Conservation (phyloP, 106 monocot species). For the Dendrobium officinale region DNA sequence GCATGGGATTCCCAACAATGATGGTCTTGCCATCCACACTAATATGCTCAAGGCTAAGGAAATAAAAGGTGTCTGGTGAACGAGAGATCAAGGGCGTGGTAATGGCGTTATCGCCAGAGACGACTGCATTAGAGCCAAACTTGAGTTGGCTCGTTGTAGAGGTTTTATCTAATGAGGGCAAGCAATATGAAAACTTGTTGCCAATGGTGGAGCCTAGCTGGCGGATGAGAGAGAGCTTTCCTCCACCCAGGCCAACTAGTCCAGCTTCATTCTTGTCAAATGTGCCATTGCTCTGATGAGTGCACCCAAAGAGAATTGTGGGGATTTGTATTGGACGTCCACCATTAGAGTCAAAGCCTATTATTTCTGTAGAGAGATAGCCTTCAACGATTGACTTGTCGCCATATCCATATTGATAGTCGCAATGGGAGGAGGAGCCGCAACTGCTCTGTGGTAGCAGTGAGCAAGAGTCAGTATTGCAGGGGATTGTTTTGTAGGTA, state of each 20-base stretch:
- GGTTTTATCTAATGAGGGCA: background rate
- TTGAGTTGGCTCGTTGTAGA: conserved; percentile 13
- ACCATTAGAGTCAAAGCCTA: conserved; percentile 9
- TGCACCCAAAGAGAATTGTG: conserved; percentile 26
- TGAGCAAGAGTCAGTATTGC: background rate
- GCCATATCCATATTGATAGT: conserved; percentile 11
- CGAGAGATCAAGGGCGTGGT: conserved; percentile 10
- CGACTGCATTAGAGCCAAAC: conserved; percentile 12
- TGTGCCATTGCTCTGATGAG: background rate
- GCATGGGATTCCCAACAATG: too few relatives aligned
- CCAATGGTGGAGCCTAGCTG: conserved; percentile 14
- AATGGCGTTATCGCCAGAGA: background rate
- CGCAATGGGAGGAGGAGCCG: background rate
- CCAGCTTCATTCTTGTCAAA: too few relatives aligned
- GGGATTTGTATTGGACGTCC: background rate
- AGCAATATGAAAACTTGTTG: conserved; percentile 39
- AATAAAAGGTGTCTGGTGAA: conserved; percentile 12
- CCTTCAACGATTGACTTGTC: conserved; percentile 24
- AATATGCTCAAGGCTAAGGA: conserved; percentile 15
- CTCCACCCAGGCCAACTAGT: too few relatives aligned
- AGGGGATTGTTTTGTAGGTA: conserved; percentile 1
- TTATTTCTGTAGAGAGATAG: conserved; percentile 27
- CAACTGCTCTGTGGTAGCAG: background rate
- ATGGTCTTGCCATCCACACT: conserved; percentile 4
- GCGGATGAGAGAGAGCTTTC: background rate